Conservation (phyloP, 129 eudicot genomes). For the Arctium minus region DNA sequence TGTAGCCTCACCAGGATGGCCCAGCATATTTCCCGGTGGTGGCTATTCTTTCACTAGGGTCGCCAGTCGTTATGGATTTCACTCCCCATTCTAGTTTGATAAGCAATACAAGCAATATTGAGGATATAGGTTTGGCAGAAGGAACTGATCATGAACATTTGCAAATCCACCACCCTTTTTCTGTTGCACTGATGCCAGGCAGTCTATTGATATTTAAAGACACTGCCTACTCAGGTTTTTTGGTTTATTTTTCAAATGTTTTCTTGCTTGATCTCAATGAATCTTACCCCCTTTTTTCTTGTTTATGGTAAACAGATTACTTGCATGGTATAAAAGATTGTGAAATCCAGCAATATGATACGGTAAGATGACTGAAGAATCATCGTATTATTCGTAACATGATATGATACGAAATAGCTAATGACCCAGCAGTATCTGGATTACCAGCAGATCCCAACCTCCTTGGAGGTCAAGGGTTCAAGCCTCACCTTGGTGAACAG, state of each 20-base stretch:
- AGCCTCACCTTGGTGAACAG: background rate
- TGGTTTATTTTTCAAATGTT: background rate
- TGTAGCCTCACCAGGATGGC: slow-evolving; percentile 98
- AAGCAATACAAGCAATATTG: background rate
- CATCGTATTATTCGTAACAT: background rate
- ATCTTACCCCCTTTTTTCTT: background rate
- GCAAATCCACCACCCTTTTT: slow-evolving; percentile 50
- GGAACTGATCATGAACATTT: slow-evolving; percentile 10
- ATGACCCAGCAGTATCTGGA: background rate
- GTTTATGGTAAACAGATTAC: slow-evolving; percentile 47
- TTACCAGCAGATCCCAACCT: background rate
- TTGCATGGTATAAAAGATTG: slow-evolving; percentile 83
- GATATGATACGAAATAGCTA: background rate
- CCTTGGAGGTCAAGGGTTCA: background rate
- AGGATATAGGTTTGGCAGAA: slow-evolving; percentile 14
- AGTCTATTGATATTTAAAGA: slow-evolving; percentile 91
- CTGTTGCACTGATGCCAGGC: slow-evolving; percentile 75
- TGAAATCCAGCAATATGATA: slow-evolving; percentile 48
- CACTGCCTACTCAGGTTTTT: slow-evolving; percentile 64
- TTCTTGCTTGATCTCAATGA: background rate
- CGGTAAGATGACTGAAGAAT: slow-evolving; percentile 43
- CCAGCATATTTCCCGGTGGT: slow-evolving; percentile 95
- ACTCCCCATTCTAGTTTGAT: slow-evolving; percentile 61
- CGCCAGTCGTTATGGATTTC: slow-evolving; percentile 91
- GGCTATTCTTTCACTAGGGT: slow-evolving; percentile 89